Evolutionary conservation across 306 rosid genomes (phyloP).

Genomic region (Pyrus communis): DNA sequence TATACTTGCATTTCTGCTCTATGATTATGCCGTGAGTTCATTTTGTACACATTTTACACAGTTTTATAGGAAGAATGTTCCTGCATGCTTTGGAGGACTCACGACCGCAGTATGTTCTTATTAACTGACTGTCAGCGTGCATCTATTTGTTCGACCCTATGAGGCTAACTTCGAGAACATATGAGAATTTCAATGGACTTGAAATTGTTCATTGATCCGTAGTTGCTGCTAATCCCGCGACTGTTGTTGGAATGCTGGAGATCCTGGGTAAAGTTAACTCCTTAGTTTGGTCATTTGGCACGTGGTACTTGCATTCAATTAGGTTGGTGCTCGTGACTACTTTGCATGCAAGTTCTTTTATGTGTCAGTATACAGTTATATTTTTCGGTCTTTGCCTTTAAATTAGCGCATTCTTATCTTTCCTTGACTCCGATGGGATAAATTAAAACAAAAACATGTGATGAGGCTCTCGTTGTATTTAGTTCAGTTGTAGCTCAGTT

Average conservation of each 20-base stretch:
- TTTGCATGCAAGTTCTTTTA: neutral
- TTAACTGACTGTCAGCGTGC: conserved; percentile 82
- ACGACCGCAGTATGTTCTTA: conserved; percentile 83
- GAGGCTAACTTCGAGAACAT: conserved; percentile 58
- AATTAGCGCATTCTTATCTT: neutral
- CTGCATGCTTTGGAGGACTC: conserved; percentile 85
- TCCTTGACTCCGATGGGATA: neutral
- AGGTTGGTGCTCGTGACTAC: neutral
- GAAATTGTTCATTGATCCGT: conserved; percentile 52
- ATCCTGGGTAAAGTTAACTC: conserved; percentile 56
- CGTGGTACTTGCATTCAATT: neutral
- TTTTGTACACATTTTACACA: conserved; percentile 27
- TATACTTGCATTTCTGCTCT: neutral
- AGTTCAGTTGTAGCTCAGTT: too few relatives aligned
- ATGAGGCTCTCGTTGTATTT: too few relatives aligned
- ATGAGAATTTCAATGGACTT: conserved; percentile 49
- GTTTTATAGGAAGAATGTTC: conserved; percentile 86
- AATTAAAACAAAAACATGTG: too few relatives aligned
- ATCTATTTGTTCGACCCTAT: conserved; percentile 91
- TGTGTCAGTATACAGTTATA: neutral
- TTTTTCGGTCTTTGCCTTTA: too few relatives aligned
- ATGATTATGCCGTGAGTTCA: neutral
- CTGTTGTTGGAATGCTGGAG: conserved; percentile 95
- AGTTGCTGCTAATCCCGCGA: conserved; percentile 71
- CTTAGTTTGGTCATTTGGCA: neutral